Percentiles rank a stretch among this genome's conserved stretches.
Evolutionary conservation across 257 asterid species (phyloP).

Genomic region (Verbena officinalis): DNA sequence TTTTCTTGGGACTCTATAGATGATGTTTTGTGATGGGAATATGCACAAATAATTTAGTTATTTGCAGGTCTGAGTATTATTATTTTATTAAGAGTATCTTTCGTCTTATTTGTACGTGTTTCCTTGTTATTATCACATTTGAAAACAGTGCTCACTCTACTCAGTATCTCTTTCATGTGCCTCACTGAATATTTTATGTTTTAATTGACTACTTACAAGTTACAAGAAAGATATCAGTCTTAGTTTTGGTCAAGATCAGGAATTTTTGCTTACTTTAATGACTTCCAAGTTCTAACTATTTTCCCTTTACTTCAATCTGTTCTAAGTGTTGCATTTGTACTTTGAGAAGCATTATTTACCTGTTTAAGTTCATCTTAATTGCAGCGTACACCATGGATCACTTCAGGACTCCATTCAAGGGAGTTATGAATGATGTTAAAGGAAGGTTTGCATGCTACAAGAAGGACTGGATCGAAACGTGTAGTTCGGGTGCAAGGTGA

Average conservation of each 20-base stretch:
- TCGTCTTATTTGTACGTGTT: background rate
- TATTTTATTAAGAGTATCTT: background rate
- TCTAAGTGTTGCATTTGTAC: constrained; percentile 17
- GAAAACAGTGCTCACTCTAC: background rate
- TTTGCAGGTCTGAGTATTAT: background rate
- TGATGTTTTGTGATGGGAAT: background rate
- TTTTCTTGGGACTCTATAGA: background rate
- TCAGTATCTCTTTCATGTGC: background rate
- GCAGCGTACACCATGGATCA: constrained; percentile 40
- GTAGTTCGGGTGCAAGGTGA: constrained; percentile 71
- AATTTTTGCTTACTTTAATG: background rate
- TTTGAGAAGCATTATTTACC: background rate
- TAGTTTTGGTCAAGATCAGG: background rate
- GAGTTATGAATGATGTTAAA: constrained; percentile 46
- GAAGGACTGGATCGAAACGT: constrained; percentile 55
- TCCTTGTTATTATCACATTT: background rate
- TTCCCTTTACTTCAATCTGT: background rate
- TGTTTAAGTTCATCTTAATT: constrained; percentile 17
- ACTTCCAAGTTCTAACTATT: too few relatives aligned
- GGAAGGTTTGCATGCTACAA: constrained; percentile 61
- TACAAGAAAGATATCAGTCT: background rate
- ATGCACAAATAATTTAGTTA: background rate
- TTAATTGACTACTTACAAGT: background rate
- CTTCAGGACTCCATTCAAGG: constrained; percentile 46
- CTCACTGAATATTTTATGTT: constrained; percentile 5